Evolutionary conservation across 768 basidiomycete genomes (phyloP).

Genomic region (Podaxis sp.): DNA sequence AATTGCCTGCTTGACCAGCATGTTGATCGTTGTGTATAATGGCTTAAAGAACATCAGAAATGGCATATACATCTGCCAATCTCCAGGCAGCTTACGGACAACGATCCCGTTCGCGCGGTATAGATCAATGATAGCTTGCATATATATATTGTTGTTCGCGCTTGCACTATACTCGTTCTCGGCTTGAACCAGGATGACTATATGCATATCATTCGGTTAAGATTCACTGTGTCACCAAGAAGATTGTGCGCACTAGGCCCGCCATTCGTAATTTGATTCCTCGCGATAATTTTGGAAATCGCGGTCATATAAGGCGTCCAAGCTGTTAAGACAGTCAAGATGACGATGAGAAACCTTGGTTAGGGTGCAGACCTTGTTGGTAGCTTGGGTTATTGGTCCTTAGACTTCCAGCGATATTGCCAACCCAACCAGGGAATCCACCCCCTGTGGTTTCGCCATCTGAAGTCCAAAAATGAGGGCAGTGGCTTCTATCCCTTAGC

Average conservation of each 20-base stretch:
- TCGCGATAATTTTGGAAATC: slow-evolving; percentile 46
- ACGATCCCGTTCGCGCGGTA: slow-evolving; percentile 46
- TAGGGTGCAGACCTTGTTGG: slow-evolving; percentile 31
- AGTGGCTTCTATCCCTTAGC: not conserved
- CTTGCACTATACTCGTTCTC: slow-evolving; percentile 55
- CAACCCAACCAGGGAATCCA: slow-evolving; percentile 60
- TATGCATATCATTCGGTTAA: not conserved
- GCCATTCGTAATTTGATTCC: slow-evolving; percentile 57
- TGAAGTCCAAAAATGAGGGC: not conserved
- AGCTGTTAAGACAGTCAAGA: slow-evolving; percentile 25
- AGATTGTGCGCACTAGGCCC: slow-evolving; percentile 45
- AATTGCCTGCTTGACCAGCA: slow-evolving; percentile 44
- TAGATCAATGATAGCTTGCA: slow-evolving; percentile 47
- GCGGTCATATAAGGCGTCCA: slow-evolving; percentile 57
- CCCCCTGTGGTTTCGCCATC: slow-evolving; percentile 54
- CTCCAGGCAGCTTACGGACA: slow-evolving; percentile 35
- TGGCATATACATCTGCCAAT: not conserved
- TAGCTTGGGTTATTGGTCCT: slow-evolving; percentile 51
- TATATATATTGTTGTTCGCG: slow-evolving; percentile 41
- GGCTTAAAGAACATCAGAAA: slow-evolving; percentile 26
- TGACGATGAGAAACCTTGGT: not conserved
- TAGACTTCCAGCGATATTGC: slow-evolving; percentile 47
- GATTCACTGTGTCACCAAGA: not conserved
- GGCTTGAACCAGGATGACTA: slow-evolving; percentile 50
- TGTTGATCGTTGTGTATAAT: slow-evolving; percentile 52